Conservation (phyloP, 2,329 filamentous ascomycete genomes). For the Calonectria ilicicola region DNA sequence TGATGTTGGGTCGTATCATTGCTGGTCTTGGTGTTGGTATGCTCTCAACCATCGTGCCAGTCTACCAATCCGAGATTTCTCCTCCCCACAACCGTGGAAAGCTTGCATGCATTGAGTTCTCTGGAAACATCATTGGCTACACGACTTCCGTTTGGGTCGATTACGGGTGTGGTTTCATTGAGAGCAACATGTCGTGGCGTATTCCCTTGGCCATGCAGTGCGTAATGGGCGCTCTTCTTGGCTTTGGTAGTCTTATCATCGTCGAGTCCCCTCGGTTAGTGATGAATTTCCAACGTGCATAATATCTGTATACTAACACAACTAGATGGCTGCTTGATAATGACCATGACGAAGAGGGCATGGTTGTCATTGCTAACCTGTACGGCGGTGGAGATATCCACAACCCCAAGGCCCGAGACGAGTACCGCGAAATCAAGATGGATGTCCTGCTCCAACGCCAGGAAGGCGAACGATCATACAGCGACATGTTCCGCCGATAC, state of each 20-base stretch:
- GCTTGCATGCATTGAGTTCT: slow-evolving; percentile 97
- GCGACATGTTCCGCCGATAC: slow-evolving; percentile 96
- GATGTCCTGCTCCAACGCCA: slow-evolving; percentile 92
- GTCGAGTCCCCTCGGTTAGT: slow-evolving; percentile 92
- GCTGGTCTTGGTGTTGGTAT: slow-evolving; percentile 90
- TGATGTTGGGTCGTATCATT: slow-evolving; percentile 86
- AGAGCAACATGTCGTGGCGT: slow-evolving; percentile 89
- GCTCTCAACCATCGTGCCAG: slow-evolving; percentile 90
- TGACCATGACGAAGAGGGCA: slow-evolving; percentile 97
- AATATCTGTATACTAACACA: slow-evolving; percentile 41
- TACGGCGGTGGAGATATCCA: slow-evolving; percentile 97
- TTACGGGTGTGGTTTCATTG: slow-evolving; percentile 94
- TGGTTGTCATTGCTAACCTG: slow-evolving; percentile 97
- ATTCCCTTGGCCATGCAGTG: slow-evolving; percentile 93
- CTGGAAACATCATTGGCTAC: slow-evolving; percentile 96
- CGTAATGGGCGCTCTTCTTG: slow-evolving; percentile 89
- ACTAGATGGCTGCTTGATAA: slow-evolving; percentile 94
- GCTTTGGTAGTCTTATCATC: slow-evolving; percentile 88
- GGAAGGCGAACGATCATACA: slow-evolving; percentile 92
- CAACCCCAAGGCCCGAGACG: slow-evolving; percentile 89
- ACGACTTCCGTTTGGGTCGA: slow-evolving; percentile 98
- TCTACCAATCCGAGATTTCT: slow-evolving; percentile 95
- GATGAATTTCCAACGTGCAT: slow-evolving; percentile 2
- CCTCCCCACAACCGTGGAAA: slow-evolving; percentile 96
- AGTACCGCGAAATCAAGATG: slow-evolving; percentile 99